A percentile compares a stretch with the other conserved stretches of the same genome.
phyloP scores from a whole-genome alignment of 2,329 filamentous ascomycete genomes.

The Nannizziopsis barbatae region DNA sequence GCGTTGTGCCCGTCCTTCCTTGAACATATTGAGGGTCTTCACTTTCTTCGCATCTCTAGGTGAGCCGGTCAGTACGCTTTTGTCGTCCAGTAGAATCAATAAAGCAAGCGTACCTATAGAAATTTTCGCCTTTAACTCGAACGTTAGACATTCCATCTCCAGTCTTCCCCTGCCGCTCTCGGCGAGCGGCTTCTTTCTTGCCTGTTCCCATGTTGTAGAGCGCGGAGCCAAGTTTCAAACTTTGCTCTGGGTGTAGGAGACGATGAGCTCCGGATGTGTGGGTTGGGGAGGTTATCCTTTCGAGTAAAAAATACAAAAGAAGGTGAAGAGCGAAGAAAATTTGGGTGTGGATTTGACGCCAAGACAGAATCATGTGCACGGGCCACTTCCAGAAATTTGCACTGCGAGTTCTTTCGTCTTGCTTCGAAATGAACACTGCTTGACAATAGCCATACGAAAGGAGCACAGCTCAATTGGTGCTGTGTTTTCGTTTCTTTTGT shows the following conservation, averaged over 20 bases:
- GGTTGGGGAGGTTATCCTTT: slow-evolving; percentile 5
- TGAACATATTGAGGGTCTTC: slow-evolving; percentile 80
- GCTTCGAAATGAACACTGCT: too few species aligned
- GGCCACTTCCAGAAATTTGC: slow-evolving; percentile 11
- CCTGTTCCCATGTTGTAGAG: slow-evolving; percentile 61
- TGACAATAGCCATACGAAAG: background rate
- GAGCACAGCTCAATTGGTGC: background rate
- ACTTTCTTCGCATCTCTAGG: slow-evolving; percentile 65
- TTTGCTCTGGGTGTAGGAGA: background rate
- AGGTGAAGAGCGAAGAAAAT: slow-evolving; percentile 18
- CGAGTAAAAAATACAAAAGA: slow-evolving; percentile 12
- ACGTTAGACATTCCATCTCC: slow-evolving; percentile 86
- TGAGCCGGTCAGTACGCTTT: slow-evolving; percentile 7
- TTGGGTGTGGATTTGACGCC: slow-evolving; percentile 17
- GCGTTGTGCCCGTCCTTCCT: slow-evolving; percentile 69
- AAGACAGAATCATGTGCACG: slow-evolving; percentile 14
- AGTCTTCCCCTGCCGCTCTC: slow-evolving; percentile 72
- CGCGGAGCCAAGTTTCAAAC: background rate
- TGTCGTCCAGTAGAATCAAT: background rate
- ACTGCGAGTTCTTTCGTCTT: too few species aligned
- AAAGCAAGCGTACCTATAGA: slow-evolving; percentile 59
- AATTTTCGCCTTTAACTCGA: slow-evolving; percentile 92
- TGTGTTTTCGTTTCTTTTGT: background rate
- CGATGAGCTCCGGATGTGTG: background rate
- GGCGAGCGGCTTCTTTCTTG: slow-evolving; percentile 82